A percentile compares a stretch with the other conserved stretches of the same genome.
Evolutionary conservation across 1,284 basidiomycete species (phyloP).

Genomic region (Ganoderma lucidum): DNA sequence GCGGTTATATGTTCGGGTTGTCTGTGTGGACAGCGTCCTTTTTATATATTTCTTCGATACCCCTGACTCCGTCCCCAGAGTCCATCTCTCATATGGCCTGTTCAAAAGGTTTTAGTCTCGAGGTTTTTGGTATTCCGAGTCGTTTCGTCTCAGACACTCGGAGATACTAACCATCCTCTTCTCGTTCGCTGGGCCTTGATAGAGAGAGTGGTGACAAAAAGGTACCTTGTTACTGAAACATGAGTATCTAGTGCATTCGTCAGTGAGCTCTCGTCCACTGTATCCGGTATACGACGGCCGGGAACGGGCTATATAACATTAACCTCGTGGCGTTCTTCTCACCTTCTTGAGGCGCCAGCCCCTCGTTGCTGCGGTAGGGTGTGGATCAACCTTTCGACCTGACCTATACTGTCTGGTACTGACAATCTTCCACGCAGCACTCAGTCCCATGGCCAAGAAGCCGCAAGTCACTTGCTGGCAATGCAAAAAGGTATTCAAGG

Average conservation of each 20-base stretch:
- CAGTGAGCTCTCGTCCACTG: neutral
- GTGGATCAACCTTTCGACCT: too few species aligned
- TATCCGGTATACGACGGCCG: neutral
- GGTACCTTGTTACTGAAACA: neutral
- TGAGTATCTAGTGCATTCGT: neutral
- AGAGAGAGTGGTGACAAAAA: neutral
- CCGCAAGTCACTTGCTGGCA: neutral
- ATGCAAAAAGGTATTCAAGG: neutral
- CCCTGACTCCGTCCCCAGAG: neutral
- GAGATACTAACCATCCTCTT: neutral
- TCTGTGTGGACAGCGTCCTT: neutral
- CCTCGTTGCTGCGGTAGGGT: conserved; percentile 1
- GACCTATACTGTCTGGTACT: neutral
- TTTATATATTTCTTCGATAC: neutral
- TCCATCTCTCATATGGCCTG: neutral
- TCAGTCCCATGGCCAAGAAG: neutral
- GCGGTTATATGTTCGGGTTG: neutral
- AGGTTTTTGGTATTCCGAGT: neutral
- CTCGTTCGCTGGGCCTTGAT: neutral
- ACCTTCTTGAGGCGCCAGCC: neutral
- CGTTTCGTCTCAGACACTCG: neutral
- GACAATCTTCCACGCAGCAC: neutral
- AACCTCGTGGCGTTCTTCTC: neutral
- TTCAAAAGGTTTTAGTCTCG: neutral
- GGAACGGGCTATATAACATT: neutral